phyloP scores from a whole-genome alignment of 2,329 filamentous ascomycete genomes.

The Trichoderma gracile region DNA sequence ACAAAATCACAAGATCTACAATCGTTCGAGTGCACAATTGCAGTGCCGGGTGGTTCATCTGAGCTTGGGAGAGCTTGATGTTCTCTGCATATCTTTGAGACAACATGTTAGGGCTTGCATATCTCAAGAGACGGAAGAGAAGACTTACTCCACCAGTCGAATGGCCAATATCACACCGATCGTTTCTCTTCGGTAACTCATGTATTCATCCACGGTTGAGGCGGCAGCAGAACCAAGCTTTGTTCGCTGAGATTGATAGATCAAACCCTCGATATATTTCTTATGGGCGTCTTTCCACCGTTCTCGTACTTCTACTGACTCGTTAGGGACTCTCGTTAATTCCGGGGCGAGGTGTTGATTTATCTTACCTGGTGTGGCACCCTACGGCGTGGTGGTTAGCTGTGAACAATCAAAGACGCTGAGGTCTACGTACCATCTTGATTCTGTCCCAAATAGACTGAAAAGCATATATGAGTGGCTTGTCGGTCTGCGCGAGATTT shows the following conservation, averaged over 20 bases:
- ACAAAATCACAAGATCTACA: background rate
- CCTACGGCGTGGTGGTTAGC: background rate
- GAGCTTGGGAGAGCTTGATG: background rate
- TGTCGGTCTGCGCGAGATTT: background rate
- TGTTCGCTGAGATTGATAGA: background rate
- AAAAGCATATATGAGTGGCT: background rate
- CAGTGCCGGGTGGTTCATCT: background rate
- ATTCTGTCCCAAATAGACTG: background rate
- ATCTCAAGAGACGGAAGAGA: background rate
- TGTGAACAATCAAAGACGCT: background rate
- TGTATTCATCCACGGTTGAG: background rate
- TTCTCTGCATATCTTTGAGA: background rate
- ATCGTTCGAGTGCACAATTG: background rate
- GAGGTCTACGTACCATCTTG: background rate
- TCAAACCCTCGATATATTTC: background rate
- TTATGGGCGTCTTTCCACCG: background rate
- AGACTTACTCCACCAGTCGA: background rate
- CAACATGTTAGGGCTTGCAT: background rate
- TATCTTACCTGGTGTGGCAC: background rate
- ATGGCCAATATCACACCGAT: background rate
- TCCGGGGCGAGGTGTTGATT: no score
- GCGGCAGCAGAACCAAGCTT: background rate
- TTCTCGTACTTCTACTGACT: background rate
- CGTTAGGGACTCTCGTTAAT: background rate
- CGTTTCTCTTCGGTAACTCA: background rate